Percentiles rank a stretch among this genome's conserved stretches.
Evolutionary conservation across 1,139 yeast species (phyloP).

Genomic region (Suhomyces chickasaworum): DNA sequence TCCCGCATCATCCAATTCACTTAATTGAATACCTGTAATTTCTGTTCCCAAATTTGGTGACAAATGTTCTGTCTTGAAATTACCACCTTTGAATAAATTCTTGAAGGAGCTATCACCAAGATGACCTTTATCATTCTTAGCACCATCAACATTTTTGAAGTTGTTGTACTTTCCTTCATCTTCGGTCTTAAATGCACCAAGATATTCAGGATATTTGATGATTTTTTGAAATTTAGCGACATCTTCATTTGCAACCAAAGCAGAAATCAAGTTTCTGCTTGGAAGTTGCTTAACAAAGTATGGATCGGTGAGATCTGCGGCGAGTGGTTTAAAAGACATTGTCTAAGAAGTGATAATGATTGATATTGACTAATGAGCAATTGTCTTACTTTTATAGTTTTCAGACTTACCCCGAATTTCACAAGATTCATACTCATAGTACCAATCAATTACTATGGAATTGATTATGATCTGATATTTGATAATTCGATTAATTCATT

Average conservation of each 20-base stretch:
- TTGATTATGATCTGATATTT: neutral
- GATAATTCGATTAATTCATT: constrained; percentile 1
- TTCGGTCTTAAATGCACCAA: constrained; percentile 20
- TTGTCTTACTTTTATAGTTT: neutral
- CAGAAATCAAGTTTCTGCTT: constrained; percentile 7
- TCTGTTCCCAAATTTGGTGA: constrained; percentile 39
- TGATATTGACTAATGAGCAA: neutral
- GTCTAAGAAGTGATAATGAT: neutral
- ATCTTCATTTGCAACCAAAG: constrained; percentile 5
- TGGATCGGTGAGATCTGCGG: constrained; percentile 17
- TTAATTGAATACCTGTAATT: constrained; percentile 34
- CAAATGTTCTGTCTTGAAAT: constrained; percentile 21
- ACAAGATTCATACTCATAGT: neutral
- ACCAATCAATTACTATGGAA: neutral
- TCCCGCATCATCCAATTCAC: constrained; percentile 33
- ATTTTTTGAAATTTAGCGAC: constrained; percentile 18
- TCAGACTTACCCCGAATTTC: neutral
- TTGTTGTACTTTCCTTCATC: constrained; percentile 26
- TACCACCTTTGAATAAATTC: constrained; percentile 28
- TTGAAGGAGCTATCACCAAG: constrained; percentile 33
- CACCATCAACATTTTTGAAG: constrained; percentile 24
- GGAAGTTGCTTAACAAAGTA: constrained; percentile 10
- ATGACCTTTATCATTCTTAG: constrained; percentile 29
- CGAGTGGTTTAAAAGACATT: constrained; percentile 16
- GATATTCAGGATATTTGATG: constrained; percentile 28